Percentiles rank a stretch among this genome's conserved stretches.
Evolutionary conservation across 176 grass and related monocot species (phyloP).

Genomic region (Cenchrus americanus): DNA sequence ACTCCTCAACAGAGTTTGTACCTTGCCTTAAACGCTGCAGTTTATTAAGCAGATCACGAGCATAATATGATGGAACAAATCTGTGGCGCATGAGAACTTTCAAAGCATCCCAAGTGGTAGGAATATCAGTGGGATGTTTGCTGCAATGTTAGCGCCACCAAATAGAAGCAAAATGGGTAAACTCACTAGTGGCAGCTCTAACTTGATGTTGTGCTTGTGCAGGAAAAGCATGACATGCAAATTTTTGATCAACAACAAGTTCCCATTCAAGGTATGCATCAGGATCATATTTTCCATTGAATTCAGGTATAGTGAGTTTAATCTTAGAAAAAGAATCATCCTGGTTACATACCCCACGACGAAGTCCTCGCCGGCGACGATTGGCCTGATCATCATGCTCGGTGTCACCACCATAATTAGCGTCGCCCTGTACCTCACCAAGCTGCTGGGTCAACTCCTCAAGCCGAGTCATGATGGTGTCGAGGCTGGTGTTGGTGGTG

Average conservation of each 20-base stretch:
- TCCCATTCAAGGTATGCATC: too few relatives aligned
- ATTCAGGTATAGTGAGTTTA: too few relatives aligned
- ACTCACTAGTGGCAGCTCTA: too few relatives aligned
- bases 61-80: slow-evolving; percentile 5
- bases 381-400: neutral
- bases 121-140: neutral
- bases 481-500: too few relatives aligned
- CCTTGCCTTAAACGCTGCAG: neutral
- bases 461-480: too few relatives aligned
- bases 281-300: too few relatives aligned
- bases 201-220: too few relatives aligned
- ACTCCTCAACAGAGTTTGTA: neutral
- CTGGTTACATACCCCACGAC: neutral
- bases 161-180: too few relatives aligned
- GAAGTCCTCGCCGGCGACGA: neutral
- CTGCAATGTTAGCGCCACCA: neutral
- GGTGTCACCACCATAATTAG: neutral
- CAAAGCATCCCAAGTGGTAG: slow-evolving; percentile 6
- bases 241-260: too few relatives aligned
- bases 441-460: neutral
- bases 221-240: too few relatives aligned
- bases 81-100: neutral
- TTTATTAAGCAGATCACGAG: neutral
- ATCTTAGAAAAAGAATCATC: too few relatives aligned
- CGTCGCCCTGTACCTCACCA: neutral